Evolutionary conservation across 2,329 filamentous ascomycete species (phyloP).

Genomic region (Neocatenulostroma microsporum): DNA sequence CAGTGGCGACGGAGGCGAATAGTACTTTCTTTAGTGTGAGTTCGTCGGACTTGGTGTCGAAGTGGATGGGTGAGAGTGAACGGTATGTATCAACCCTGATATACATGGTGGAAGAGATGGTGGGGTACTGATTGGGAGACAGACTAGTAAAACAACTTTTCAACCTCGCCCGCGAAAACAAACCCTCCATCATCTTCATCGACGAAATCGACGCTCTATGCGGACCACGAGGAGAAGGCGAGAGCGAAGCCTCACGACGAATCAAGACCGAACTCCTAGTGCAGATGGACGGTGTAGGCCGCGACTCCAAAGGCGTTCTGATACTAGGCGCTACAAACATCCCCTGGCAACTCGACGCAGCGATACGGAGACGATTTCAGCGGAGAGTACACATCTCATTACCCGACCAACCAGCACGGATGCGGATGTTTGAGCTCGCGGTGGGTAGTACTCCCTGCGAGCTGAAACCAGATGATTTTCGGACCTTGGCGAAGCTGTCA

Average conservation of each 20-base stretch:
- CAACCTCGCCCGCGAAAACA: slow-evolving; percentile 96
- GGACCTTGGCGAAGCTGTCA: slow-evolving; percentile 68
- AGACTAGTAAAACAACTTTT: slow-evolving; percentile 95
- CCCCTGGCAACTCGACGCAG: slow-evolving; percentile 94
- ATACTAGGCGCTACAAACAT: slow-evolving; percentile 97
- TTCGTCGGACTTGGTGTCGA: slow-evolving; percentile 93
- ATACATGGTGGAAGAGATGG: no score
- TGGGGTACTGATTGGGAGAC: slow-evolving; percentile 3
- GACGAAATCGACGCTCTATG: slow-evolving; percentile 97
- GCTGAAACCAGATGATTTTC: slow-evolving; percentile 68
- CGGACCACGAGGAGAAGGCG: slow-evolving; percentile 84
- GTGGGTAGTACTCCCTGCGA: slow-evolving; percentile 90
- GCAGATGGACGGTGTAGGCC: slow-evolving; percentile 98
- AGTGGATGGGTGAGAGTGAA: slow-evolving; percentile 99
- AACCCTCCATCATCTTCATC: slow-evolving; percentile 97
- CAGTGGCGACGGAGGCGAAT: slow-evolving; percentile 95
- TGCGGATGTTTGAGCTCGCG: slow-evolving; percentile 91
- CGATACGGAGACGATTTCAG: slow-evolving; percentile 93
- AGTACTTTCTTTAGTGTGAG: slow-evolving; percentile 99
- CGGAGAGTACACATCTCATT: slow-evolving; percentile 90
- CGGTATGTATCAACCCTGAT: slow-evolving; percentile 48
- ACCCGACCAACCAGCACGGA: slow-evolving; percentile 77
- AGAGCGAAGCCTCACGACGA: slow-evolving; percentile 91
- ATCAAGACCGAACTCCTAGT: slow-evolving; percentile 99
- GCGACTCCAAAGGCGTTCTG: slow-evolving; percentile 86